These are phyloP conservation scores for Abortiporus biennis DNA, from an alignment of 1,284 basidiomycete genomes.

Conservation along the genomic window DNA sequence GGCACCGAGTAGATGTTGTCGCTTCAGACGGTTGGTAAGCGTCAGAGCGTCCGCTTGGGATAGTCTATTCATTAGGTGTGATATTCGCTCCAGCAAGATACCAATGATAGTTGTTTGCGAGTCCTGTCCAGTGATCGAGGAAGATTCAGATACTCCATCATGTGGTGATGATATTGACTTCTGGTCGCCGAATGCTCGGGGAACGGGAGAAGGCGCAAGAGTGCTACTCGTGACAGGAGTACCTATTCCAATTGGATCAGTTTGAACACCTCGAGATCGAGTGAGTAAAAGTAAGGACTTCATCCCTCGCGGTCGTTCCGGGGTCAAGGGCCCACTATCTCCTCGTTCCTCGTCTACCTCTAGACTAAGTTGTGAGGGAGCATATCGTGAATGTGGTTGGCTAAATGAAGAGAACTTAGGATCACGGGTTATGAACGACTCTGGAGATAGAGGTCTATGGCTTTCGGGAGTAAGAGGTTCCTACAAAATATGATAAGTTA, in stretches of 20 bases:
- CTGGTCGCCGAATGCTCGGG: slow-evolving; percentile 33
- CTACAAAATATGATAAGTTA: slow-evolving; percentile 23
- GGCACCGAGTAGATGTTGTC: slow-evolving; percentile 72
- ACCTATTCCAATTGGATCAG: too few relatives aligned
- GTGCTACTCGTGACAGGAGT: slow-evolving; percentile 19
- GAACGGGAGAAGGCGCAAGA: slow-evolving; percentile 30
- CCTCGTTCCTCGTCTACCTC: slow-evolving; percentile 42
- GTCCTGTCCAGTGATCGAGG: slow-evolving; percentile 51
- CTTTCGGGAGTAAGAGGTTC: slow-evolving; percentile 62
- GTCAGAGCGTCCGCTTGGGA: slow-evolving; percentile 83
- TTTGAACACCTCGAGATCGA: slow-evolving; percentile 70
- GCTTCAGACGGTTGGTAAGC: slow-evolving; percentile 84
- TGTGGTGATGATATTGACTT: slow-evolving; percentile 38
- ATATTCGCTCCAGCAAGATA: slow-evolving; percentile 67
- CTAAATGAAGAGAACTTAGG: slow-evolving; percentile 34
- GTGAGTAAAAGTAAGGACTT: slow-evolving; percentile 54
- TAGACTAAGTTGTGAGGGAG: slow-evolving; percentile 36
- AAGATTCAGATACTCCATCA: slow-evolving; percentile 62
- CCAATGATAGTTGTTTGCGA: slow-evolving; percentile 43
- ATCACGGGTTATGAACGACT: slow-evolving; percentile 38
- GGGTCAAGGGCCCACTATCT: slow-evolving; percentile 26
- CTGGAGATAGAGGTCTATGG: slow-evolving; percentile 51
- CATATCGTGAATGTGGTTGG: slow-evolving; percentile 31
- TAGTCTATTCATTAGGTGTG: slow-evolving; percentile 63
- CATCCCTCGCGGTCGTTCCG: slow-evolving; percentile 36